phyloP scores from a whole-genome alignment of 176 grass and related monocot genomes.

The Hordeum marinum region DNA sequence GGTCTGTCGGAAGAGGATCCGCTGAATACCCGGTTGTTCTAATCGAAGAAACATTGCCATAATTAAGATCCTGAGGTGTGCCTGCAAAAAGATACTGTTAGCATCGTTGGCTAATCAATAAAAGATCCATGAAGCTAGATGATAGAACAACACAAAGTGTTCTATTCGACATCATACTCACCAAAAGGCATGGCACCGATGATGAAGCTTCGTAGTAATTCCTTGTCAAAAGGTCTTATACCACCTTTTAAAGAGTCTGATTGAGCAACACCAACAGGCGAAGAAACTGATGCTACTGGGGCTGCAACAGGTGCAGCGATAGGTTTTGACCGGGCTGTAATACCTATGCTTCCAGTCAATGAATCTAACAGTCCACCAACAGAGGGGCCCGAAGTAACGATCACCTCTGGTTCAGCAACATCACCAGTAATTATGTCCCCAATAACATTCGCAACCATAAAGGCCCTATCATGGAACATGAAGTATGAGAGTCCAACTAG shows the following conservation, averaged over 20 bases:
- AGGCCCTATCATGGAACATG: slow-evolving; percentile 52
- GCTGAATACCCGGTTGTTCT: slow-evolving; percentile 67
- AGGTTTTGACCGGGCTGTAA: slow-evolving; percentile 66
- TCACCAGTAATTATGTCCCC: slow-evolving; percentile 90
- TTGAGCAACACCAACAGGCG: slow-evolving; percentile 41
- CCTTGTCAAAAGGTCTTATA: slow-evolving; percentile 77
- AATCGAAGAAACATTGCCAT: slow-evolving; percentile 64
- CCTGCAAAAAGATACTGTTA: slow-evolving; percentile 42
- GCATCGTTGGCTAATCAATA: slow-evolving; percentile 15
- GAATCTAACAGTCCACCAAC: slow-evolving; percentile 93
- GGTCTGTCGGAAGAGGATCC: slow-evolving; percentile 61
- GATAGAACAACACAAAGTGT: slow-evolving; percentile 1
- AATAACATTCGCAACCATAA: slow-evolving; percentile 84
- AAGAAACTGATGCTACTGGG: slow-evolving; percentile 47
- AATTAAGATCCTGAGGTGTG: slow-evolving; percentile 85
- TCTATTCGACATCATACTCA: slow-evolving; percentile 41
- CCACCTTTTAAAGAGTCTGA: slow-evolving; percentile 64
- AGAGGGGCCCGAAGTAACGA: slow-evolving; percentile 51
- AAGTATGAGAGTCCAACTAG: neutral
- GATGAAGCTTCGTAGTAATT: slow-evolving; percentile 67
- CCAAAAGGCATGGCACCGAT: slow-evolving; percentile 94
- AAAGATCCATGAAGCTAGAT: slow-evolving; percentile 18
- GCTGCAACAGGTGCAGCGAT: slow-evolving; percentile 61
- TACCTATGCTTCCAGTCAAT: slow-evolving; percentile 94
- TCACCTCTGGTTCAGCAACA: slow-evolving; percentile 65